These are phyloP conservation scores for Pilasporangium apinafurcum DNA, from an alignment of 352 stramenopile genomes.

Conservation along the genomic window DNA sequence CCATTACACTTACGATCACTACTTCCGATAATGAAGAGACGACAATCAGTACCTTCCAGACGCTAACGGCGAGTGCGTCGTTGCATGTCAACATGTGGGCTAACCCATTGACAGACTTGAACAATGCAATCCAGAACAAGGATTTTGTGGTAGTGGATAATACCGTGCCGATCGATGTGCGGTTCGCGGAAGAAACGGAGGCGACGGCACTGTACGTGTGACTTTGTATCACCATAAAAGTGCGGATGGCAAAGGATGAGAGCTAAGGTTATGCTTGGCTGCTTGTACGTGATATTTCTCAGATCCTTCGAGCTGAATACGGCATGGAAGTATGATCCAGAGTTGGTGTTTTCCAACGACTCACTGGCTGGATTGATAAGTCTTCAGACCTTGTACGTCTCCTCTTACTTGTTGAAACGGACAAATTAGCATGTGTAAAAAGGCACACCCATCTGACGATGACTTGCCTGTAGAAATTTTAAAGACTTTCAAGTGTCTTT, in stretches of 20 bases:
- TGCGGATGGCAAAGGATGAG: too few species aligned
- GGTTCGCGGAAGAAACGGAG: conserved; percentile 12
- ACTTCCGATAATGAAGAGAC: too few species aligned
- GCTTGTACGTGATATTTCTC: too few species aligned
- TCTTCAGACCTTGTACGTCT: conserved; percentile 20
- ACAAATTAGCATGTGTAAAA: background rate
- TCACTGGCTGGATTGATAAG: conserved; percentile 14
- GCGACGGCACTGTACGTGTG: too few species aligned
- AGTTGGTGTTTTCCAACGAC: conserved; percentile 8
- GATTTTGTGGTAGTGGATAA: conserved; percentile 3
- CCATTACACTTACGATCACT: too few species aligned
- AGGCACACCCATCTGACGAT: background rate
- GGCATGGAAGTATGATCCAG: conserved; percentile 9
- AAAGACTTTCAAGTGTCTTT: conserved; percentile 31
- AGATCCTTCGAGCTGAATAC: conserved; percentile 5
- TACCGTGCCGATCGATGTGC: conserved; percentile 14
- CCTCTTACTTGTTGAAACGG: background rate
- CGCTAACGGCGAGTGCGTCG: conserved; percentile 7
- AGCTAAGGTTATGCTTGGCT: too few species aligned
- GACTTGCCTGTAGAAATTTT: background rate
- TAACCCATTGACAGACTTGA: conserved; percentile 8
- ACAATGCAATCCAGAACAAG: conserved; percentile 3
- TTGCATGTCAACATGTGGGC: conserved; percentile 32
- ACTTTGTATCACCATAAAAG: too few species aligned
- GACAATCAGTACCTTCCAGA: too few species aligned